Base-by-base conservation (phyloP, 1,284 basidiomycete genomes). In the Earliella scabrosa region DNA sequence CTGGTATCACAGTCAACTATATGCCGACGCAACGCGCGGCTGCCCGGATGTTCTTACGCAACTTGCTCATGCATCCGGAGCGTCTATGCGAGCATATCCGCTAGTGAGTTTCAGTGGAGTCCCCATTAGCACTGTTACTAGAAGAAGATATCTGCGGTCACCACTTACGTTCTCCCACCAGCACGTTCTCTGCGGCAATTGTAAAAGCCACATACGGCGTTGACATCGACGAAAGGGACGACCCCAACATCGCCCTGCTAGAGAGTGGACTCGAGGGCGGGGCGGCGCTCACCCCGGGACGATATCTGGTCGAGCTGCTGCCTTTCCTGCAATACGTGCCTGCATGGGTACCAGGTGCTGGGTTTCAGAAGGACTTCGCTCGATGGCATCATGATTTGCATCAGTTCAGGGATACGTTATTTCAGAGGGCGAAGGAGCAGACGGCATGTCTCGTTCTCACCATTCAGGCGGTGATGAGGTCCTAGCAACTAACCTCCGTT, bases 181-280 rank as follows among this genome's bases (percentile, higher is more conserved):
- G 53, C 27, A 45, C 46, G 7, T 55, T 55, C 29, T n/a, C 38
- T 1, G 40, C 47, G 2, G 13, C 41, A 4, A 29, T 50, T 2
- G 14, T 55, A 13, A 55, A 55, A 41, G 29, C 40, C 6, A 20
- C 40, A 10, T 55, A 55, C 11, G 53, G 47, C 4, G 14, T 76
- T 74, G 1, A 34, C 75, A 13, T 75, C 72, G 32, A 16, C 8
- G 36, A 16, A 6, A 50, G 50, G 1, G 41, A 52, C 8, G 60
- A 66, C 26, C 27, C 48, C 11, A 38, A 45, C 38, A 29, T 63
- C 29, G 6, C 11, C 3, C 18, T 55, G 14, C 46, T 52, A 8
- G 58, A 61, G n/a, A 36, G 45, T 11, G 49, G 43, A 3, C 24
- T 62, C 24, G 43, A 45, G 21, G 36, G 27, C 40, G n/a, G 23